Evolutionary conservation across 2,329 filamentous ascomycete genomes (phyloP).

Genomic region (Aspergillus aculeatinus): DNA sequence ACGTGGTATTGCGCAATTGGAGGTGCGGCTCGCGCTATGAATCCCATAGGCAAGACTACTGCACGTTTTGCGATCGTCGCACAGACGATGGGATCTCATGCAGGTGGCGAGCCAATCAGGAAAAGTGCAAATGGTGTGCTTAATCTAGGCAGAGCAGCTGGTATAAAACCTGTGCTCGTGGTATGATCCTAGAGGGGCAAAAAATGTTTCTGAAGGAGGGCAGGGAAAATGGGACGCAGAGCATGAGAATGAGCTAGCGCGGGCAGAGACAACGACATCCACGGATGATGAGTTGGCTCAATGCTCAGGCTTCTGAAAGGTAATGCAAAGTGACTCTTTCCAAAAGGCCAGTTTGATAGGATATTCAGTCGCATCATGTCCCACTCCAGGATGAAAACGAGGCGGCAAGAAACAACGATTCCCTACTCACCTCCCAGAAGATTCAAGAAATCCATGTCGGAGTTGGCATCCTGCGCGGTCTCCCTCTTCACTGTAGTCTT

Average conservation of each 20-base stretch:
- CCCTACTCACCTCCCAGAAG: slow-evolving; percentile 42
- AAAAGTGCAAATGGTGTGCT: slow-evolving; percentile 15
- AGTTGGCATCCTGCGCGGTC: slow-evolving; percentile 22
- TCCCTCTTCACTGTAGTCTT: slow-evolving; percentile 28
- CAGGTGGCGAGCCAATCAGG: slow-evolving; percentile 16
- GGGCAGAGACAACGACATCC: not conserved
- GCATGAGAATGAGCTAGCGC: not conserved
- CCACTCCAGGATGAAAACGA: not conserved
- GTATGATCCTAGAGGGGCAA: slow-evolving; percentile 15
- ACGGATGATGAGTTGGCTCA: not conserved
- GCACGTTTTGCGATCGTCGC: slow-evolving; percentile 21
- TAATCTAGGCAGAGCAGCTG: slow-evolving; percentile 10
- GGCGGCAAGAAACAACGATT: not conserved
- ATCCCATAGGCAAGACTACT: slow-evolving; percentile 13
- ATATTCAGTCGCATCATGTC: not conserved
- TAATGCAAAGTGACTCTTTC: not conserved
- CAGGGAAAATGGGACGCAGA: not conserved
- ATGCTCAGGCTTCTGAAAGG: not conserved
- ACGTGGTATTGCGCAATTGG: slow-evolving; percentile 39
- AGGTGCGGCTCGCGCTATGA: slow-evolving; percentile 24
- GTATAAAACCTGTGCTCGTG: slow-evolving; percentile 12
- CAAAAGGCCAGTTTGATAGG: not conserved
- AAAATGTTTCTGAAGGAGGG: not conserved
- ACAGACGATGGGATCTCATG: slow-evolving; percentile 11
- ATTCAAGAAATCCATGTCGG: slow-evolving; percentile 43